Evolutionary conservation across 108 stramenopile species (phyloP), one percentile per base, ranked within the genome.

Genomic region (Pseudonitzschia pungens): DNA sequence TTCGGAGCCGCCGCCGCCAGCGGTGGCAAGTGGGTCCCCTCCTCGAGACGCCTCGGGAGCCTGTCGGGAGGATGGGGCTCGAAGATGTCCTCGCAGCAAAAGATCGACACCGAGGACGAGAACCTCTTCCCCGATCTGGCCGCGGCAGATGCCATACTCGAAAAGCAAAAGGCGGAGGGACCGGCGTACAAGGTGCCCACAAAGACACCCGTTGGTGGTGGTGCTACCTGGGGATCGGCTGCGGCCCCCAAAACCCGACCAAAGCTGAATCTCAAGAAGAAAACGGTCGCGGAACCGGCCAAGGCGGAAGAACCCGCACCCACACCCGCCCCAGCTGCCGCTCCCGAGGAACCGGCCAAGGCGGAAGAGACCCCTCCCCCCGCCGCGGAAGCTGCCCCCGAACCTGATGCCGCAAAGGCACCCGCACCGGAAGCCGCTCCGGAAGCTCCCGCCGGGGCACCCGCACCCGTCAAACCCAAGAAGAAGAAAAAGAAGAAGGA

Each of bases 401-500:
- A 2, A 36, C 36, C 36, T 2, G n/a, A n/a, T 43, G 45, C 45
- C 16, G 16, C 45, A 4, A 57, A 68, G 62, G 71, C 64, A 59
- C 50, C 56, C 56, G 71, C 64, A 52, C 56, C 53, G 9, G 66
- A 65, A 60, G 28, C 65, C 3, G 73, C 51, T 33, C 54, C 29
- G 28, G 67, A 51, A 40, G 31, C 65, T 68, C 56, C 70, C 50
- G 21, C 65, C 55, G 45, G 68, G 65, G 27, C 82, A 18, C n/a
- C 76, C 31, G 67, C 69, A 18, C 65, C 84, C 33, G 68, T 76
- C 56, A 83, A 76, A 63, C 73, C 84, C 58, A 87, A 81, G 68
- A 92, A 94, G 84, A 94, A 92, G 73, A 62, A 62, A 62, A 95
- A 95, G 70, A 95, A 95, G 77, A 95, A 91, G 89, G 93, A 95